A percentile compares a stretch with the other conserved stretches of the same genome.
These are phyloP conservation scores for Kodamaea laetipori DNA, from an alignment of 805 yeast genomes.

Conservation along the genomic window DNA sequence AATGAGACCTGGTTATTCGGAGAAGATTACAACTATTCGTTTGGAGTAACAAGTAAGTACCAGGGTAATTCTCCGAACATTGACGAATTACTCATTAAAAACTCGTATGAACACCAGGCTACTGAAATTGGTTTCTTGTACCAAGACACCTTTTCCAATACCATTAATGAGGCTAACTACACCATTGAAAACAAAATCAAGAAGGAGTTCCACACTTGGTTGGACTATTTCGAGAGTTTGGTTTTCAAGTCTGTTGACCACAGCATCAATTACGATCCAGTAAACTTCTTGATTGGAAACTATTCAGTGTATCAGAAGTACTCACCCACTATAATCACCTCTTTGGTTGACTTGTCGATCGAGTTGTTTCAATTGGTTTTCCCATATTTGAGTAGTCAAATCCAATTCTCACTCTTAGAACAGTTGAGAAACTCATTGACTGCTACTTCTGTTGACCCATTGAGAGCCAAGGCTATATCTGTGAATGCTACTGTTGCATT, in stretches of 20 bases:
- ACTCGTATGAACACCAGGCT: slow-evolving; percentile 12
- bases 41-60: slow-evolving; percentile 57
- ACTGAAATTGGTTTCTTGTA: slow-evolving; percentile 8
- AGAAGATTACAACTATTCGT: slow-evolving; percentile 51
- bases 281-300: slow-evolving; percentile 24
- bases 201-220: slow-evolving; percentile 28
- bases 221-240: slow-evolving; percentile 32
- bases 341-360: slow-evolving; percentile 73
- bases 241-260: slow-evolving; percentile 24
- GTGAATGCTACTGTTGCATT: slow-evolving; percentile 67
- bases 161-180: slow-evolving; percentile 11
- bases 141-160: slow-evolving; percentile 20
- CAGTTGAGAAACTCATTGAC: slow-evolving; percentile 60
- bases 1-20: slow-evolving; percentile 35
- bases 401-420: slow-evolving; percentile 87
- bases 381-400: slow-evolving; percentile 69
- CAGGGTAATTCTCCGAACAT: slow-evolving; percentile 26
- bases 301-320: slow-evolving; percentile 27
- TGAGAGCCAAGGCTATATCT: slow-evolving; percentile 49
- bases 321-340: slow-evolving; percentile 32
- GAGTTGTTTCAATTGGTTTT: slow-evolving; percentile 72
- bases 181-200: slow-evolving; percentile 4
- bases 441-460: slow-evolving; percentile 34
- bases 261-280: slow-evolving; percentile 39
- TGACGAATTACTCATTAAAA: slow-evolving; percentile 38